Evolutionary conservation across 2,329 filamentous ascomycete species (phyloP).

Genomic region (Pestalotiopsis sp.): DNA sequence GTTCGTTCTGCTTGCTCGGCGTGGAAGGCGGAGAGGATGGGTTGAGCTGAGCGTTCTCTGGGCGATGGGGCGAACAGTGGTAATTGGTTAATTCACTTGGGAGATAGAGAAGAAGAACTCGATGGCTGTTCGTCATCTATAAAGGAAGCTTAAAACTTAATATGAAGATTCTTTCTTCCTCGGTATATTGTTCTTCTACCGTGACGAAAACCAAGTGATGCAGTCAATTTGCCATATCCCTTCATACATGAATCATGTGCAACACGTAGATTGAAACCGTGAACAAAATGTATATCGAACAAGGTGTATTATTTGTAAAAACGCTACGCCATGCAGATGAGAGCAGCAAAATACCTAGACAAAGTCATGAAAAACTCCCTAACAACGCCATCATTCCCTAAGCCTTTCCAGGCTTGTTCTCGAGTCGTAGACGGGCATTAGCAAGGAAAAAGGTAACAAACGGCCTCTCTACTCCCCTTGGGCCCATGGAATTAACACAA

Average conservation of each 20-base stretch:
- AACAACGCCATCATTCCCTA: slow-evolving; percentile 2
- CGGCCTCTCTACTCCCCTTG: not conserved
- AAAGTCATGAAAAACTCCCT: not conserved
- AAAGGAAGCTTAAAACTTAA: not conserved
- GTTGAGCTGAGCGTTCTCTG: not conserved
- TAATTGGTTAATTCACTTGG: not conserved
- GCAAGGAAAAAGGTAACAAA: not conserved
- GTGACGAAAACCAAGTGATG: too few species aligned
- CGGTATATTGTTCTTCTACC: not conserved
- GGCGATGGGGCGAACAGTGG: not conserved
- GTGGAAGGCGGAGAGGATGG: not conserved
- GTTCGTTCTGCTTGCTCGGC: not conserved
- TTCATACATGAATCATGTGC: not conserved
- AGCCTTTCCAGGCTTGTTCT: not conserved
- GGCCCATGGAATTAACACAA: not conserved
- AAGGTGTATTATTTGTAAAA: slow-evolving; percentile 1
- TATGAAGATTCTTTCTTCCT: not conserved
- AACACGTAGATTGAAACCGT: not conserved
- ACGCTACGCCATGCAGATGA: slow-evolving; percentile 9
- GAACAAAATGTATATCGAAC: not conserved
- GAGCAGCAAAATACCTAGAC: not conserved
- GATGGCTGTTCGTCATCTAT: not conserved
- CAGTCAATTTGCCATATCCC: not conserved
- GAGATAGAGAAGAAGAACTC: not conserved
- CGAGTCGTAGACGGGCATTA: slow-evolving; percentile 8